Conservation (phyloP, 371 early-diverging fungal genomes). For the Mucor plumbeus region DNA sequence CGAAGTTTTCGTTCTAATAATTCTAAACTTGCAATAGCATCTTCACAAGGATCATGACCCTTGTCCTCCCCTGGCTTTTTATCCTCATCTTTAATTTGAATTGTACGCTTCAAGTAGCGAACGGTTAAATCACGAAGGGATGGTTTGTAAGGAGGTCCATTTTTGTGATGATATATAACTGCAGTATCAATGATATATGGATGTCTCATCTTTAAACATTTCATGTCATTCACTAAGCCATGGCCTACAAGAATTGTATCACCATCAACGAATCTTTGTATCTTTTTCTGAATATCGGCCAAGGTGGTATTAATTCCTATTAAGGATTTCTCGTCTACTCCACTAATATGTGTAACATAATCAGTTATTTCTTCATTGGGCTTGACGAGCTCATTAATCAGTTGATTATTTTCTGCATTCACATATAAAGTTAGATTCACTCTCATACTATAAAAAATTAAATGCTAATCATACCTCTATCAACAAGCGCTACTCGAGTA, state of each 20-base stretch:
- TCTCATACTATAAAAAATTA: conserved; percentile 29
- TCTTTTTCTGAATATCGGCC: conserved; percentile 53
- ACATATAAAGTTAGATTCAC: conserved; percentile 7
- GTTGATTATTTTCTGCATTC: conserved; percentile 33
- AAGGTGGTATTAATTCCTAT: conserved; percentile 54
- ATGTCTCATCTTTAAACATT: conserved; percentile 62
- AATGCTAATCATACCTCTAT: conserved; percentile 32
- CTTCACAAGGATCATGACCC: conserved; percentile 77
- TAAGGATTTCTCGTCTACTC: conserved; percentile 62
- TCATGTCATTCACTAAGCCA: conserved; percentile 77
- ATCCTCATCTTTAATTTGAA: conserved; percentile 49
- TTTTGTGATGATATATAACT: conserved; percentile 62
- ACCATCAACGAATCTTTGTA: conserved; percentile 45
- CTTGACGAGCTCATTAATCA: conserved; percentile 72
- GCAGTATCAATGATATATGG: conserved; percentile 75
- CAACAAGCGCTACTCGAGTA: conserved; percentile 69
- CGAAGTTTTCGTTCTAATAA: conserved; percentile 58
- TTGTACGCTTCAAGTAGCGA: conserved; percentile 59
- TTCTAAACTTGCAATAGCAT: conserved; percentile 73
- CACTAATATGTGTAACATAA: conserved; percentile 70
- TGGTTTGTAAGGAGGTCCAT: conserved; percentile 61
- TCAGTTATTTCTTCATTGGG: conserved; percentile 69
- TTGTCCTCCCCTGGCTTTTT: conserved; percentile 22
- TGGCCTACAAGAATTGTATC: conserved; percentile 77
- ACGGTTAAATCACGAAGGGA: conserved; percentile 61